Base-by-base conservation (phyloP, 2,329 filamentous ascomycete species). In the Fusarium virguliforme region DNA sequence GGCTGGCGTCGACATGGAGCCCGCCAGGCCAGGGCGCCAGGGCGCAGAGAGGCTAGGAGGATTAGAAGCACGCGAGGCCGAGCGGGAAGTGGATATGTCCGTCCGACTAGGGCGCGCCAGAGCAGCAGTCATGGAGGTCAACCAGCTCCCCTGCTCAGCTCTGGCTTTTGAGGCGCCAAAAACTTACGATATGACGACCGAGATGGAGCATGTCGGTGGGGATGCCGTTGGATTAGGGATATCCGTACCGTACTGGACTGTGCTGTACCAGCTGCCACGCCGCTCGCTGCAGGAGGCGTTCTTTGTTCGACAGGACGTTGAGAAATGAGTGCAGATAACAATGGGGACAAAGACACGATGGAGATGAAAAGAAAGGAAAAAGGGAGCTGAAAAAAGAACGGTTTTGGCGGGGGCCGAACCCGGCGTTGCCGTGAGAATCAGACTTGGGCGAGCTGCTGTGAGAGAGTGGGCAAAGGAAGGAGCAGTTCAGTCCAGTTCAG, bases 1-100 rank as follows among this genome's bases (percentile, higher is more conserved):
- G 5, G 6, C 28, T 18, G 56, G 40, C 46, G 40, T 55, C 53
- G 13, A 34, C 56, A 32, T 18, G 18, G 18, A 18, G 18, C 18
- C 18, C 18, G 18, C 18, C 18, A 18, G 18, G 18, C 18, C 18
- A 18, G 18, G 18, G 18, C 18, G 65, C 60, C n/a, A 26, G 43
- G 26, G 26, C 30, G 43, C 43, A 7, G 15, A 56, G 62, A 66
- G 56, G 50, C 65, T 53, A 62, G 35, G 54, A 35, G 55, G 60
- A n/a, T 35, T 60, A 56, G 60, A 59, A 57, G 62, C 58, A 67
- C 60, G 46, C 28, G 38, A 68, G 37, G 26, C 51, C 13, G 18
- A 43, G 38, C 56, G 68, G 71, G 67, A 72, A 68, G 73, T 75
- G 73, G 73, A 62, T 71, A 68, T 48, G 41, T 43, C 46, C 18